A percentile compares a stretch with the other conserved stretches of the same genome.
Conservation (phyloP, 805 yeast genomes). For the Candida parachauliodes region DNA sequence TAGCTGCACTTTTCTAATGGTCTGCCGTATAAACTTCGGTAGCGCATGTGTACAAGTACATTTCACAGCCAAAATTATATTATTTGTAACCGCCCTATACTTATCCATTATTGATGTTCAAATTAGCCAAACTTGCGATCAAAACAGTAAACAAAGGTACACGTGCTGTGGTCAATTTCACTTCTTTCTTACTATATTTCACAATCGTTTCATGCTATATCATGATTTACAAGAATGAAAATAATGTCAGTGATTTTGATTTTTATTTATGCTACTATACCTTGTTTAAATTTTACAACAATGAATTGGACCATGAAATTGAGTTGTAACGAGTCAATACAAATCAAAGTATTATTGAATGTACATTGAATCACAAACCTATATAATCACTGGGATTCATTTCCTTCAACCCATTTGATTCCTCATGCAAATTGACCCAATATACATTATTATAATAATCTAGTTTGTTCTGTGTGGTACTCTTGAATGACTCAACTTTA, state of each 20-base stretch:
- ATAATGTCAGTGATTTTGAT: conserved; percentile 2
- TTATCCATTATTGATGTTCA: background rate
- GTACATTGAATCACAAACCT: conserved; percentile 10
- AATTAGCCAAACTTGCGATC: background rate
- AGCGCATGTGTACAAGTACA: background rate
- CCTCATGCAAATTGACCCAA: conserved; percentile 69
- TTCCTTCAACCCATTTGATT: conserved; percentile 52
- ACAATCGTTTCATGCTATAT: background rate
- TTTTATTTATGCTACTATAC: conserved; percentile 5
- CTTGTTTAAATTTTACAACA: conserved; percentile 1
- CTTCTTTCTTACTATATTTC: conserved; percentile 1
- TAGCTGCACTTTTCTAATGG: no score
- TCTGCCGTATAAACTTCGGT: no score
- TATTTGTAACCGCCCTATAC: background rate
- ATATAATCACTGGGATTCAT: conserved; percentile 39
- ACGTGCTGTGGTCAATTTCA: background rate
- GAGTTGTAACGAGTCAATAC: no score
- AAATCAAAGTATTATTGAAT: no score
- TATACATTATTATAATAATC: conserved; percentile 44
- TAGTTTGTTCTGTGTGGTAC: conserved; percentile 15
- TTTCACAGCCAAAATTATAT: background rate
- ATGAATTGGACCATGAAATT: conserved; percentile 1
- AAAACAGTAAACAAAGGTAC: background rate
- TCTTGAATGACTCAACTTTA: conserved; percentile 28
- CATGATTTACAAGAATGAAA: conserved; percentile 1